Evolutionary conservation across 345 rosid genomes (phyloP), one percentile per base, ranked within the genome.

Genomic region (Erysimum cheiranthoides): DNA sequence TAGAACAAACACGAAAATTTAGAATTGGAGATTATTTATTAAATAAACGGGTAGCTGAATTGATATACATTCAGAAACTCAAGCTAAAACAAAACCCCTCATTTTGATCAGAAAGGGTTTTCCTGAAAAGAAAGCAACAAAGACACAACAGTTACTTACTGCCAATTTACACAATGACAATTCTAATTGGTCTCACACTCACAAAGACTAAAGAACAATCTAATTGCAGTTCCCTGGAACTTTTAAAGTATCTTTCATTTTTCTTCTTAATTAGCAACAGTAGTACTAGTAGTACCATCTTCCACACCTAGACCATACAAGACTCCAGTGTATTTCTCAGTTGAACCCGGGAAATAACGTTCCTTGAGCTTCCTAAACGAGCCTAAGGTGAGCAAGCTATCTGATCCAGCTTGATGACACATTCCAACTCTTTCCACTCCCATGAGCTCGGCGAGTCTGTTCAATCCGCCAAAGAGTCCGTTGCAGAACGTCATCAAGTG

Each of bases 221-320:
- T 60, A 83, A 76, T 74, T 70, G 66, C 77, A 86, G 63, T 61
- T 49, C 68, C 77, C 66, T 66, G 2, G 16, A 30, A 49, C 1
- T 61, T 32, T 60, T 0, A 1, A 62, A n/a, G 52, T 69, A 69
- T 53, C 40, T 66, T 56, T 46, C 40, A 17, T 71, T 71, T 60
- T 70, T 50, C 56, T 34, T 75, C 77, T 80, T 79, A 89, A 85
- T 84, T 85, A 56, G 76, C 67, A 77, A 52, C 56, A 52, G 4
- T 21, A 21, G 25, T 21, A 21, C 1, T 34, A 61, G 66, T 66
- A 82, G 80, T 84, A 66, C 89, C 94, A 81, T 85, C 87, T 67
- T 92, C 97, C 3, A 92, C 90, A 50, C 96, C 97, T 42, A 92
- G 86, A 70, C 97, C 97, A 45, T 92, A 92, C 89, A 92, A 80